phyloP scores from a whole-genome alignment of 768 basidiomycete species.

The Mycena amicta region DNA sequence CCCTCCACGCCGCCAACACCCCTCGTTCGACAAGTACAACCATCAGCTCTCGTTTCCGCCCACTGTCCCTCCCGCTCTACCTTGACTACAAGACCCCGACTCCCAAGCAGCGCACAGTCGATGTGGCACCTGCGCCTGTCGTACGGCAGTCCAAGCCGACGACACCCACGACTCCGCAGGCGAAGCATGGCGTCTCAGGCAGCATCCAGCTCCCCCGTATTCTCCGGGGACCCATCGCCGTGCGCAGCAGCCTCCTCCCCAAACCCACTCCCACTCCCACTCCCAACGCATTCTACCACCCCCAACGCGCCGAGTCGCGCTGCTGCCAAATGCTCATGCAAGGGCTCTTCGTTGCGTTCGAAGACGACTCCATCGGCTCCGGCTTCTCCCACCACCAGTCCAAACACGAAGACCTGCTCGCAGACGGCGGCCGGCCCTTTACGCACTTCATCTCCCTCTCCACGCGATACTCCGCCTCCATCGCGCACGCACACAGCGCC shows the following conservation, averaged over 20 bases:
- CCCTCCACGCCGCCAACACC: background rate
- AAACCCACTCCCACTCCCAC: background rate
- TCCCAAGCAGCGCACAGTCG: background rate
- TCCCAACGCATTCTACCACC: background rate
- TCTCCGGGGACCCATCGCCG: constrained; percentile 3
- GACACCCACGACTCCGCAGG: constrained; percentile 13
- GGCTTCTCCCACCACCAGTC: constrained; percentile 7
- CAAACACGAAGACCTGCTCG: constrained; percentile 6
- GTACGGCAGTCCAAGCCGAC: background rate
- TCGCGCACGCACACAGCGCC: constrained; percentile 4
- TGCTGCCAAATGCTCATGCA: constrained; percentile 25
- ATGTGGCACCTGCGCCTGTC: background rate
- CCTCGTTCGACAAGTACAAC: constrained; percentile 5
- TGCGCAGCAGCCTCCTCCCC: background rate
- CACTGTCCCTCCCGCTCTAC: constrained; percentile 17
- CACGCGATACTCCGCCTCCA: constrained; percentile 7
- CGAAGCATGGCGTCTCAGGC: constrained; percentile 6
- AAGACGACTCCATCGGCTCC: constrained; percentile 22
- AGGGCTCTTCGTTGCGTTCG: constrained; percentile 26
- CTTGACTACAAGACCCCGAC: constrained; percentile 15
- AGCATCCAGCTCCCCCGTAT: constrained; percentile 6
- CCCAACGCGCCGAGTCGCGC: constrained; percentile 21
- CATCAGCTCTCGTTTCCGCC: constrained; percentile 18
- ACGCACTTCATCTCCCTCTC: constrained; percentile 24
- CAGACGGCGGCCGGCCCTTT: constrained; percentile 17